These are phyloP conservation scores for Eucalyptus leucophloia DNA, from an alignment of 345 rosid species.

Conservation along the genomic window DNA sequence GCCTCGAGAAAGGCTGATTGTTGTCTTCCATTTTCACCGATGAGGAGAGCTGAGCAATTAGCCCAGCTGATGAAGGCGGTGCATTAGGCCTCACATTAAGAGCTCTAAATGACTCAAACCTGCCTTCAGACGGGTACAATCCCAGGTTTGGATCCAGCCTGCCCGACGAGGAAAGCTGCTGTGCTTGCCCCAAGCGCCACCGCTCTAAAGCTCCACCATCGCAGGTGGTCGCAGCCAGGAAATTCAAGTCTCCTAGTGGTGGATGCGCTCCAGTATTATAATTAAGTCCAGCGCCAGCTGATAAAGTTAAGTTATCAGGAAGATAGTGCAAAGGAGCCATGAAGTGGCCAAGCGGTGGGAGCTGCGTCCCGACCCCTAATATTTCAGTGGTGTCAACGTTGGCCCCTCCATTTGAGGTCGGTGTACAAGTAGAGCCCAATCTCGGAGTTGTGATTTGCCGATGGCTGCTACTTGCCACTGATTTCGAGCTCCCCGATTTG, in stretches of 20 bases:
- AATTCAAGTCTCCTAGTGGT: constrained; percentile 20
- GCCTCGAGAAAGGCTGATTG: constrained; percentile 37
- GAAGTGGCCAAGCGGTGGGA: constrained; percentile 20
- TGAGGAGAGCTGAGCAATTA: constrained; percentile 12
- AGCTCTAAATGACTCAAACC: constrained; percentile 12
- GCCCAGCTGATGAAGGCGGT: neutral
- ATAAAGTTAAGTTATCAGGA: constrained; percentile 7
- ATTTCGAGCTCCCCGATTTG: constrained; percentile 43
- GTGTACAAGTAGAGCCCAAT: constrained; percentile 23
- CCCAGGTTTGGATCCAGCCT: constrained; percentile 25
- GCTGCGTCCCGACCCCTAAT: constrained; percentile 28
- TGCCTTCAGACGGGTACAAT: constrained; percentile 30
- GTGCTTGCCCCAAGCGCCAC: constrained; percentile 39
- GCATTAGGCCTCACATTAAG: constrained; percentile 20
- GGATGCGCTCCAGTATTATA: constrained; percentile 18
- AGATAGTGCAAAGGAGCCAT: constrained; percentile 48
- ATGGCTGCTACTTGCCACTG: constrained; percentile 22
- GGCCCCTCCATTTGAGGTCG: constrained; percentile 17
- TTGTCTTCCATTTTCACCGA: constrained; percentile 59
- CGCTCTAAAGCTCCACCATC: constrained; percentile 19
- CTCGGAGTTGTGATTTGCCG: constrained; percentile 4
- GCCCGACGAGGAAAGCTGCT: constrained; percentile 31
- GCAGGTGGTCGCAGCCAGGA: constrained; percentile 2
- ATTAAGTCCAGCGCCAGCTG: constrained; percentile 24
- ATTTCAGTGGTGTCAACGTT: constrained; percentile 1